Conservation (phyloP, 2,329 filamentous ascomycete genomes). For the Iodosphaeria phyllophila region DNA sequence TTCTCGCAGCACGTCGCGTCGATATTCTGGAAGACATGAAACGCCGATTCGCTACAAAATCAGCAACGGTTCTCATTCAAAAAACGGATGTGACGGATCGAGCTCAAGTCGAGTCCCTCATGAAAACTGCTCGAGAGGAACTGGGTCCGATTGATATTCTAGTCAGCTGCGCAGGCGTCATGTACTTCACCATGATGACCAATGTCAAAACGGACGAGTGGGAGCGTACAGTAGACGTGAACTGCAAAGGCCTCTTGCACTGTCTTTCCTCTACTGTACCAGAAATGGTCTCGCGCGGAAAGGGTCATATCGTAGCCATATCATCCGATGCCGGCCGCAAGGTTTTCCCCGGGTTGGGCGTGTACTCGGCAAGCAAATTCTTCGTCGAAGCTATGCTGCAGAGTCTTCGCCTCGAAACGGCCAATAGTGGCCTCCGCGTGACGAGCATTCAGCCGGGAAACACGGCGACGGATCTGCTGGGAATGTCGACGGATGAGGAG, state of each 20-base stretch:
- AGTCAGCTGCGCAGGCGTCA: slow-evolving; percentile 66
- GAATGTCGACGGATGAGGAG: slow-evolving; percentile 58
- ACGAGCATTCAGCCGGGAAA: slow-evolving; percentile 65
- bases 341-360: slow-evolving; percentile 63
- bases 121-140: slow-evolving; percentile 35
- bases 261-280: slow-evolving; percentile 52
- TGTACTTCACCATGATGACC: slow-evolving; percentile 82
- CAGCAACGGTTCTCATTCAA: slow-evolving; percentile 47
- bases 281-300: slow-evolving; percentile 48
- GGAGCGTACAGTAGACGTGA: slow-evolving; percentile 69
- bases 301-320: slow-evolving; percentile 61
- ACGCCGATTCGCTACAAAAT: slow-evolving; percentile 32
- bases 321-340: slow-evolving; percentile 70
- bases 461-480: slow-evolving; percentile 51
- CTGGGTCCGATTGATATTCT: slow-evolving; percentile 62
- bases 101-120: slow-evolving; percentile 45
- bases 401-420: slow-evolving; percentile 55
- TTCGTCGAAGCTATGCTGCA: slow-evolving; percentile 74
- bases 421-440: slow-evolving; percentile 52
- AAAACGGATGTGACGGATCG: slow-evolving; percentile 56
- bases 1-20: slow-evolving; percentile 50
- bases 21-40: slow-evolving; percentile 52
- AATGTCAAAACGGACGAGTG: slow-evolving; percentile 57
- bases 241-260: slow-evolving; percentile 69
- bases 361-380: slow-evolving; percentile 72